Conservation (phyloP, 2,329 filamentous ascomycete species). For the Pseudocercospora vitis region DNA sequence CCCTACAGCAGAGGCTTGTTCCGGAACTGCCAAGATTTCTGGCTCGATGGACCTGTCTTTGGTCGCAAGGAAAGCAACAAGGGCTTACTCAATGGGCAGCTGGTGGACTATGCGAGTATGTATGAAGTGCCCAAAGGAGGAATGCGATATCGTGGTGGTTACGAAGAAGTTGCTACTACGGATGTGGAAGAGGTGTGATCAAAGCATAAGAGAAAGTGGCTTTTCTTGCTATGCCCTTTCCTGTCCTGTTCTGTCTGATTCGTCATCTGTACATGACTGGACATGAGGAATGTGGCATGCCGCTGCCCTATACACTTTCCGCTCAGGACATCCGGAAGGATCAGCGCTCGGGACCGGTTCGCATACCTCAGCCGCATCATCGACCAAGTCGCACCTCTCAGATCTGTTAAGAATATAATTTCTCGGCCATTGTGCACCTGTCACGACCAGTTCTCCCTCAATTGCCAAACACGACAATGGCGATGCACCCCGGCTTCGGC, state of each 20-base stretch:
- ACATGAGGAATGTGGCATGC: background rate
- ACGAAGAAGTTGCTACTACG: slow-evolving; percentile 62
- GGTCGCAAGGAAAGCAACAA: slow-evolving; percentile 73
- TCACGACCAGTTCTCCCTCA: too few species aligned
- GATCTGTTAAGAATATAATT: too few species aligned
- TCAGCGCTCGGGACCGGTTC: background rate
- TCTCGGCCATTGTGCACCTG: too few species aligned
- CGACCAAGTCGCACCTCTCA: too few species aligned
- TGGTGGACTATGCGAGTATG: slow-evolving; percentile 82
- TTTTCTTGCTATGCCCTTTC: too few species aligned
- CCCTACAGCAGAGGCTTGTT: slow-evolving; percentile 81
- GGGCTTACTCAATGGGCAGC: slow-evolving; percentile 73
- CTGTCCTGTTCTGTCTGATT: background rate
- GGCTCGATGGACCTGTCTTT: slow-evolving; percentile 82
- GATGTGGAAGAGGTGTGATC: slow-evolving; percentile 47
- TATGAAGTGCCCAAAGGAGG: slow-evolving; percentile 77
- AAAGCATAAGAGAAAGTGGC: background rate
- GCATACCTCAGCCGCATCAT: background rate
- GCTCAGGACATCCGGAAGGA: background rate
- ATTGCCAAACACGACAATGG: too few species aligned
- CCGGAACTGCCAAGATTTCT: slow-evolving; percentile 95
- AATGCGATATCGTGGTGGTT: slow-evolving; percentile 58
- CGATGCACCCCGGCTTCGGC: too few species aligned
- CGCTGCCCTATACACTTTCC: background rate
- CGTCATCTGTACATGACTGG: background rate